Conservation (phyloP, 225 moss, liverwort and hornwort species). For the Neckera pumila region DNA sequence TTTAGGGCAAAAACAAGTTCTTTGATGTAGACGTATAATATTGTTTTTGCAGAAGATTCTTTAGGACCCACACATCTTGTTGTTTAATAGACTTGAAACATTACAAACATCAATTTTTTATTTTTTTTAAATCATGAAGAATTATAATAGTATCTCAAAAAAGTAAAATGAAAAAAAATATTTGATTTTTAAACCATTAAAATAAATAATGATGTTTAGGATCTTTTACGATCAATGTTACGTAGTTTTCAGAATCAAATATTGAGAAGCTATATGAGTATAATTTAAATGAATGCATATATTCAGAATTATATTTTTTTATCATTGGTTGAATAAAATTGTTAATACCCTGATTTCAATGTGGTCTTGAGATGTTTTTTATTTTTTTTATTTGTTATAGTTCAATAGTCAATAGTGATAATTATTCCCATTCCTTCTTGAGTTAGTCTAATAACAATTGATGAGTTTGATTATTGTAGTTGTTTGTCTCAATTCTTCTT, state of each 20-base stretch:
- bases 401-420: too few species aligned
- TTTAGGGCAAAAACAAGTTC: too few species aligned
- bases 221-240: not conserved
- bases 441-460: not conserved
- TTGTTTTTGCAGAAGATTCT: too few species aligned
- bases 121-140: not conserved
- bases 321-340: not conserved
- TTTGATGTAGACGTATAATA: too few species aligned
- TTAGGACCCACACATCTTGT: too few species aligned
- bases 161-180: not conserved
- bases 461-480: not conserved
- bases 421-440: not conserved
- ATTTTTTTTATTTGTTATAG: not conserved
- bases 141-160: too few species aligned
- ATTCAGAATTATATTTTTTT: not conserved
- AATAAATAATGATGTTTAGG: too few species aligned
- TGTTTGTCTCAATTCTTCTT: accelerated
- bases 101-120: not conserved
- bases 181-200: not conserved
- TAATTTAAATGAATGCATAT: not conserved
- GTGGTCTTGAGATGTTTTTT: not conserved
- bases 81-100: not conserved
- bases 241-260: accelerated
- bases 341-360: not conserved
- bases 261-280: too few species aligned